Conservation (phyloP, 1,139 yeast species). For the Candida buenavistaensis region DNA sequence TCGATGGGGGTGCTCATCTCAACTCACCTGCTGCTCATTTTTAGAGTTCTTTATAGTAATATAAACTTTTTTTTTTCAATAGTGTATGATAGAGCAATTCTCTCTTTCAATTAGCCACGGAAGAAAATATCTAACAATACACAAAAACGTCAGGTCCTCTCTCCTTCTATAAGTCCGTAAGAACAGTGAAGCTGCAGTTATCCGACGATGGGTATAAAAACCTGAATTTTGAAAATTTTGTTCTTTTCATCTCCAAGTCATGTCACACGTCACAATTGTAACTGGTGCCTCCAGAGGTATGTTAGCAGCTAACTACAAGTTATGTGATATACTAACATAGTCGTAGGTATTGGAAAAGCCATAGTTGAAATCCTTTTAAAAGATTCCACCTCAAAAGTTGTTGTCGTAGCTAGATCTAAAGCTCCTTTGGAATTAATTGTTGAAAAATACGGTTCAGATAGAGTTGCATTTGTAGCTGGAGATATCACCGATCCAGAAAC, state of each 20-base stretch:
- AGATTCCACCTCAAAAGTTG: slow-evolving; percentile 43
- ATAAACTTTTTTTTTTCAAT: too few relatives aligned
- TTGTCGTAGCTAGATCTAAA: slow-evolving; percentile 73
- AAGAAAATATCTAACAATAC: too few relatives aligned
- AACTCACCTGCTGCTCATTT: slow-evolving; percentile 21
- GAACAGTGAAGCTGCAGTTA: too few relatives aligned
- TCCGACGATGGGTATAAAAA: too few relatives aligned
- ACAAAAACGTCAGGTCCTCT: too few relatives aligned
- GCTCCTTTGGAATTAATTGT: slow-evolving; percentile 45
- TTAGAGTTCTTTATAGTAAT: slow-evolving; percentile 10
- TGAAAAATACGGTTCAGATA: slow-evolving; percentile 42
- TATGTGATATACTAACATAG: too few relatives aligned
- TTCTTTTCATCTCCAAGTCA: too few relatives aligned
- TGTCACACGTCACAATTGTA: slow-evolving; percentile 32
- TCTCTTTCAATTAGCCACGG: too few relatives aligned
- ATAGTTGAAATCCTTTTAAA: slow-evolving; percentile 56
- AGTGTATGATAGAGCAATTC: too few relatives aligned
- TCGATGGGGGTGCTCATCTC: slow-evolving; percentile 66
- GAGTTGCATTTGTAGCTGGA: slow-evolving; percentile 62
- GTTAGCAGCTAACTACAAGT: too few relatives aligned
- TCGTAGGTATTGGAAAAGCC: slow-evolving; percentile 79
- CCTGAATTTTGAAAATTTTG: too few relatives aligned
- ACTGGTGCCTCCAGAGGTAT: slow-evolving; percentile 70
- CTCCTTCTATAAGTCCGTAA: too few relatives aligned
- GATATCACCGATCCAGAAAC: slow-evolving; percentile 56